These are phyloP conservation scores for Mortierella antarctica DNA, from an alignment of 192 early-diverging fungal genomes.

Conservation along the genomic window DNA sequence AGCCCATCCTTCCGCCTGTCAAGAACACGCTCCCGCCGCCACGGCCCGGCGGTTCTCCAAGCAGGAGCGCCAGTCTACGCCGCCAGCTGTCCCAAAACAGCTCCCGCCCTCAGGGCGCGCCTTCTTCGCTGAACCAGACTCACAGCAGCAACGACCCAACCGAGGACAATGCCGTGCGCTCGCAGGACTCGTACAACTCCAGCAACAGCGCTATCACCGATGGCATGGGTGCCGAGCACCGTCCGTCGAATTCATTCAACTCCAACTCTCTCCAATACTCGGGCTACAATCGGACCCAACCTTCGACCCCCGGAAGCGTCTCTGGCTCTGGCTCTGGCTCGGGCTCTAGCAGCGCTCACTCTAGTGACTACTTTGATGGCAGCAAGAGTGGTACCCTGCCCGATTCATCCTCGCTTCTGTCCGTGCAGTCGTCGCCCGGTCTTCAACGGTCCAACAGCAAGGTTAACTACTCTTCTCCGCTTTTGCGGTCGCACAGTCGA, in stretches of 20 bases:
- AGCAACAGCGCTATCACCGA: neutral
- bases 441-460: constrained; percentile 41
- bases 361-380: constrained; percentile 10
- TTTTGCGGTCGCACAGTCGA: constrained; percentile 41
- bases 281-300: constrained; percentile 6
- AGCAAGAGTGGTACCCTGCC: neutral
- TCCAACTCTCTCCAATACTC: constrained; percentile 5
- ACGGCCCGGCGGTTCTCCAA: constrained; percentile 1
- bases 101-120: constrained; percentile 8
- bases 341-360: neutral
- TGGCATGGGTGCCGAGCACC: neutral
- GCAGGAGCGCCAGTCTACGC: constrained; percentile 24
- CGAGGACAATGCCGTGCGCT: neutral
- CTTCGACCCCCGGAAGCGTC: constrained; percentile 7
- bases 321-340: neutral
- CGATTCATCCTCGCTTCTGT: constrained; percentile 6
- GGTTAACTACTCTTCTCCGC: constrained; percentile 33
- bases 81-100: constrained; percentile 33
- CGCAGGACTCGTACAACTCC: constrained; percentile 6
- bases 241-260: neutral
- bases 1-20: constrained; percentile 34
- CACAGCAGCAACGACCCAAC: constrained; percentile 3
- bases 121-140: constrained; percentile 16
- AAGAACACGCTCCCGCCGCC: constrained; percentile 31
- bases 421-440: neutral